A percentile compares a stretch with the other conserved stretches of the same genome.
Conservation (phyloP, 345 rosid species). For the Ceriops tagal region DNA sequence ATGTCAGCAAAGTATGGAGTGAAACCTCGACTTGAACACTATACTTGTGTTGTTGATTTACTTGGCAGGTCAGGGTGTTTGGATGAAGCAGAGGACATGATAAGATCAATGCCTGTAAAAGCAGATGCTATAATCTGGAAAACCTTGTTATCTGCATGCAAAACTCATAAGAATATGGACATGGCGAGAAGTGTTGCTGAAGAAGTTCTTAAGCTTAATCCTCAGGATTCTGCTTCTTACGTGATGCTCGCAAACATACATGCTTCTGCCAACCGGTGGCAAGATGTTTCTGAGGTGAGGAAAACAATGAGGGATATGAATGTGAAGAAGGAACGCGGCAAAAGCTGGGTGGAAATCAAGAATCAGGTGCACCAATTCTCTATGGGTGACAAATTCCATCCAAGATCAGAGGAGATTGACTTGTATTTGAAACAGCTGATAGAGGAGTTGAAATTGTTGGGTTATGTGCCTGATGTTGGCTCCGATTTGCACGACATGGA, state of each 20-base stretch:
- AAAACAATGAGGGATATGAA: constrained; percentile 57
- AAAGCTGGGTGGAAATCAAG: constrained; percentile 75
- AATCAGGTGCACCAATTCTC: constrained; percentile 56
- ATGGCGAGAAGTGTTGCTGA: constrained; percentile 54
- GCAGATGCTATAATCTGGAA: constrained; percentile 67
- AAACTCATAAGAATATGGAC: constrained; percentile 49
- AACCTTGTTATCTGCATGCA: constrained; percentile 72
- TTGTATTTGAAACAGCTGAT: constrained; percentile 53
- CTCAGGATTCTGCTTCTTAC: constrained; percentile 62
- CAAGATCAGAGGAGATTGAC: constrained; percentile 48
- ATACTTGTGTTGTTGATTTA: constrained; percentile 67
- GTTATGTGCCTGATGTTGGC: constrained; percentile 62
- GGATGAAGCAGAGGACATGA: constrained; percentile 58
- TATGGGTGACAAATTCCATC: constrained; percentile 62
- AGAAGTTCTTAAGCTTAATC: constrained; percentile 57
- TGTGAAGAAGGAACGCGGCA: constrained; percentile 72
- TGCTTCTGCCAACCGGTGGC: constrained; percentile 64
- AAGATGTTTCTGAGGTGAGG: constrained; percentile 59
- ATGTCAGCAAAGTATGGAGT: constrained; percentile 49
- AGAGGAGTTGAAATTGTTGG: constrained; percentile 55
- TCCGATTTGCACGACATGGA: constrained; percentile 66
- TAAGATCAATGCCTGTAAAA: constrained; percentile 62
- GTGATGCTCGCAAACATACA: constrained; percentile 65
- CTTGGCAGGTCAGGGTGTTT: constrained; percentile 64
- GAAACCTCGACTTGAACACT: constrained; percentile 56